Evolutionary conservation across 2,329 filamentous ascomycete genomes (phyloP), one percentile per base, ranked within the genome.

Genomic region (Eutypa lata): DNA sequence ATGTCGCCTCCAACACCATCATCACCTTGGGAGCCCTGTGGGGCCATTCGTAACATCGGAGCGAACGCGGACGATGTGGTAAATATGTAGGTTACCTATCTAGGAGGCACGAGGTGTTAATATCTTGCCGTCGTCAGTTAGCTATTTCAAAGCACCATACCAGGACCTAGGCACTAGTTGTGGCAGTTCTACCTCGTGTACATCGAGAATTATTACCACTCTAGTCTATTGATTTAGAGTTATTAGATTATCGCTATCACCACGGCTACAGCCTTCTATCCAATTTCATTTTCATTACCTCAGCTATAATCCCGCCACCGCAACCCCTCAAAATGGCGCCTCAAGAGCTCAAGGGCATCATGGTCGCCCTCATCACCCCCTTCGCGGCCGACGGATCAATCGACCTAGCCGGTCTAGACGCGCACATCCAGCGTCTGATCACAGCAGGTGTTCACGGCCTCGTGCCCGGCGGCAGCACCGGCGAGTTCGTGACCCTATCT

Each of bases 391-490:
- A 77, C 56, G 65, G 68, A 13, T 57, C 64, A 14, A 73, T 79
- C 51, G 74, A 79, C 57, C 60, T 67, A 18, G 50, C 52, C 7
- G 65, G 68, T 22, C 69, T 76, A 0, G 60, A 75, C 60, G 57
- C 67, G 11, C 76, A 79, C 61, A 74, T 80, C 57, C 69, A 79
- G 51, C 69, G 69, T 50, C 68, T 77, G 14, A 70, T 79, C 53
- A 55, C 64, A 3, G 70, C 71, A 1, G 77, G 77, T 3, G 68
- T 77, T 18, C 76, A 80, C 58, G 76, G 77, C 31, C 68, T 80
- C 21, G 76, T 80, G 2, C 76, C 76, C 0, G 76, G 75, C 5
- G 77, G 77, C 44, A 78, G 75, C 63, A 76, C 74, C 0, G 77
- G 76, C 49, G 77, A 80, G 57, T 80, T 80, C 65, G 76, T 76